phyloP scores from a whole-genome alignment of 192 early-diverging fungal species.

The Dimargaris verticillata region DNA sequence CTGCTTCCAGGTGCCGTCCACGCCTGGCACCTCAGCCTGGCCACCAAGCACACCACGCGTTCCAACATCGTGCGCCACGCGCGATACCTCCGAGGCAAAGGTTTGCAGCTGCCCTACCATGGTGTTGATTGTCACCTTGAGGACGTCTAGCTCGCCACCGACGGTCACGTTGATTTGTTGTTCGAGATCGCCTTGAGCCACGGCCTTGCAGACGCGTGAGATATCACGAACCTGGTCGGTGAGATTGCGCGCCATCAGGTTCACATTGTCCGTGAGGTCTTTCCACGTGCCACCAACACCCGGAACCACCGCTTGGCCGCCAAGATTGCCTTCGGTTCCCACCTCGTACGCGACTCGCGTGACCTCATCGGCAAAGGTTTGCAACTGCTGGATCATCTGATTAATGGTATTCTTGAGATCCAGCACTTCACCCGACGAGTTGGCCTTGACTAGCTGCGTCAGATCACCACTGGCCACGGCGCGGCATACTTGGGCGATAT shows the following conservation, averaged over 20 bases:
- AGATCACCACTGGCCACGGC: slow-evolving; percentile 33
- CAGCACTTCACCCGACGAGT: slow-evolving; percentile 30
- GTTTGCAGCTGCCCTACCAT: slow-evolving; percentile 33
- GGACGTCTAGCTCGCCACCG: slow-evolving; percentile 22
- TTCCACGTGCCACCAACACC: slow-evolving; percentile 39
- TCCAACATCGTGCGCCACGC: slow-evolving; percentile 31
- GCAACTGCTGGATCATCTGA: slow-evolving; percentile 29
- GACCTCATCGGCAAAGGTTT: slow-evolving; percentile 33
- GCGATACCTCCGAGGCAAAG: slow-evolving; percentile 31
- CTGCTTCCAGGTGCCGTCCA: slow-evolving; percentile 36
- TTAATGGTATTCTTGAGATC: slow-evolving; percentile 36
- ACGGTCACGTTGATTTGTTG: slow-evolving; percentile 26
- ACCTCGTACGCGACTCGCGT: slow-evolving; percentile 39
- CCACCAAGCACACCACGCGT: slow-evolving; percentile 26
- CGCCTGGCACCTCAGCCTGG: slow-evolving; percentile 29
- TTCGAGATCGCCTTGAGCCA: slow-evolving; percentile 29
- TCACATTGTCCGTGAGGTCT: slow-evolving; percentile 38
- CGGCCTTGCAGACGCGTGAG: slow-evolving; percentile 27
- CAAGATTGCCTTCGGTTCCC: slow-evolving; percentile 38
- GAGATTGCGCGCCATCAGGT: slow-evolving; percentile 36
- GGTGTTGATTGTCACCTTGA: slow-evolving; percentile 23
- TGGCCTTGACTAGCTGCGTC: slow-evolving; percentile 24
- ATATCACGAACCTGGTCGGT: slow-evolving; percentile 36
- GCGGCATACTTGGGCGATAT: slow-evolving; percentile 30
- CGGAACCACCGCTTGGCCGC: slow-evolving; percentile 35